Base-by-base conservation (phyloP, 108 stramenopile species). In the Stephanodiscus minutulus region DNA sequence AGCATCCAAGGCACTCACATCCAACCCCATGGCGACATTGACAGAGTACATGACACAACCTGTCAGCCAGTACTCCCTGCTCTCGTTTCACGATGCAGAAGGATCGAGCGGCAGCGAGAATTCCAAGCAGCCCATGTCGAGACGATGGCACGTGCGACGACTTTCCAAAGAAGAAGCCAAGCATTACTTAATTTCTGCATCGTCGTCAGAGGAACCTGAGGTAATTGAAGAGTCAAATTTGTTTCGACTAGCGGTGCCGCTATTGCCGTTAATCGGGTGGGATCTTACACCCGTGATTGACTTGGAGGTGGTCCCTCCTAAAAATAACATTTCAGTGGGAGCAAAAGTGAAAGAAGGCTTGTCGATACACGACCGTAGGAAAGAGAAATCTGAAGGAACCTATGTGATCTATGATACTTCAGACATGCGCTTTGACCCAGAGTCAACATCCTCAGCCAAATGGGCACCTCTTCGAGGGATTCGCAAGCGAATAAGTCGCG, bases 221-320 rank as follows among this genome's bases (percentile, higher is more conserved):
- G 64, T 29, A 67, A 35, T 74, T 72, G 62, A 78, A 33, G 73
- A 57, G 36, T 66, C 67, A 0, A 75, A 76, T 61, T 29, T 82
- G n/a, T 82, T 82, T 49, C 72, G 81, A 5, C 63, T 82, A 33
- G 81, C 77, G 3, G 81, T 82, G 21, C 81, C 81, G 5, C 61
- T 82, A 48, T 37, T 63, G 53, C 77, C 81, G 10, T 57, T 82
- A 54, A 82, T 82, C 48, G 81, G 81, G 17, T 74, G 72, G 77
- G 77, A 82, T 43, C 54, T 82, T 22, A 82, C 81, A 9, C 81
- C 81, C 22, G 81, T 82, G 54, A 78, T 82, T 41, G 81, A 82
- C 49, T 74, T 82, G 47, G 81, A 82, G 49, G 81, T 82, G 22
- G 61, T 82, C 37, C 77, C 77, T 49, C 76, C 73, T 18, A 46